A percentile compares a stretch with the other conserved stretches of the same genome.
phyloP scores from a whole-genome alignment of 2,329 filamentous ascomycete genomes.

The Stagonosporopsis chrysanthemi region DNA sequence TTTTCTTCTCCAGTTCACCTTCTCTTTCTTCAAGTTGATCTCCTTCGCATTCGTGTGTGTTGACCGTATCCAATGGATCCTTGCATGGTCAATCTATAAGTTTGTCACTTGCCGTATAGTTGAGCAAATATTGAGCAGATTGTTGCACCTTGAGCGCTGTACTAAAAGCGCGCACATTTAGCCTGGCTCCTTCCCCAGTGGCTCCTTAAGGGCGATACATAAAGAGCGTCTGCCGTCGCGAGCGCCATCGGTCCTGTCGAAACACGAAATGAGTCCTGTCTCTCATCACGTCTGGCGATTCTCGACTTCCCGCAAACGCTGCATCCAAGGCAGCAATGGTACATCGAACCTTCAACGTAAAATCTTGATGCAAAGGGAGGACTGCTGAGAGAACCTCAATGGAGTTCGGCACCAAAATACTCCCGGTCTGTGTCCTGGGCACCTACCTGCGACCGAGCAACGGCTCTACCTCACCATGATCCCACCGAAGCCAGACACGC shows the following conservation, averaged over 20 bases:
- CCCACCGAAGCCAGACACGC: not conserved
- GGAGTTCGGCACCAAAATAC: too few relatives aligned
- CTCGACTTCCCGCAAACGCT: too few relatives aligned
- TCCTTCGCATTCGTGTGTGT: not conserved
- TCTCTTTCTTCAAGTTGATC: not conserved
- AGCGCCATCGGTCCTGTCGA: too few relatives aligned
- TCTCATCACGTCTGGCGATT: too few relatives aligned
- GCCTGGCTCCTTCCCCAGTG: not conserved
- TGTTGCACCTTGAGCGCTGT: not conserved
- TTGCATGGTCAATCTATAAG: not conserved
- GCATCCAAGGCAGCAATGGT: too few relatives aligned
- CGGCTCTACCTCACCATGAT: too few relatives aligned
- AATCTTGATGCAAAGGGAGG: too few relatives aligned
- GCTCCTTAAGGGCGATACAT: conserved; percentile 2
- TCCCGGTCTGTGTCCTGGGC: too few relatives aligned
- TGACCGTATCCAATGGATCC: not conserved
- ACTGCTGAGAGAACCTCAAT: too few relatives aligned
- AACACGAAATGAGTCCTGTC: not conserved
- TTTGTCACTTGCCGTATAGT: not conserved
- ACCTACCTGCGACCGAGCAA: too few relatives aligned
- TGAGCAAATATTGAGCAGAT: conserved; percentile 19
- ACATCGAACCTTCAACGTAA: too few relatives aligned
- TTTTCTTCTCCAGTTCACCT: too few relatives aligned
- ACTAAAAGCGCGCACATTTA: conserved; percentile 8
- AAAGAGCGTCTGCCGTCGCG: not conserved